These are phyloP conservation scores for Phytophthora megakarya DNA, from an alignment of 352 stramenopile species.

Conservation along the genomic window DNA sequence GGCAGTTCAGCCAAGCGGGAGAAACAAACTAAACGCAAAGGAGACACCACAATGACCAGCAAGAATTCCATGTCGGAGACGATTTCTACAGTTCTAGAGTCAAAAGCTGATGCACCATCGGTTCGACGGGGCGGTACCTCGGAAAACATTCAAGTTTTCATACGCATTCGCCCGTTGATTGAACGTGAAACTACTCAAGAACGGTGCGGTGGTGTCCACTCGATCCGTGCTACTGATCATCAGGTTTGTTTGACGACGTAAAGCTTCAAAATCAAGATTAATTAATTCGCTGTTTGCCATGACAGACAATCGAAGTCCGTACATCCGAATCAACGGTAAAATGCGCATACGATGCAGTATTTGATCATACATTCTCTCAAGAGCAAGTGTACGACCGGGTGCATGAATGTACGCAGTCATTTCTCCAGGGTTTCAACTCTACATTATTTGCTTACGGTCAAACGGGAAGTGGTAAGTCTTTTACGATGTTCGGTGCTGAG, in stretches of 20 bases:
- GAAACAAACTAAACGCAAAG: constrained; percentile 1
- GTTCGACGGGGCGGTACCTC: constrained; percentile 39
- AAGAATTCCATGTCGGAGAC: constrained; percentile 16
- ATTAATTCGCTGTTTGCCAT: background rate
- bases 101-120: constrained; percentile 5
- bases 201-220: constrained; percentile 34
- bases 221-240: constrained; percentile 48
- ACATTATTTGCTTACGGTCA: constrained; percentile 88
- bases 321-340: constrained; percentile 74
- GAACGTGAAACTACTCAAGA: constrained; percentile 59
- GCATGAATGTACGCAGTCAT: constrained; percentile 75
- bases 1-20: constrained; percentile 7
- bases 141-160: constrained; percentile 86
- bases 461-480: constrained; percentile 86
- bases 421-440: constrained; percentile 84
- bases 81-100: background rate
- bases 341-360: constrained; percentile 83
- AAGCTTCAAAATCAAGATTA: background rate
- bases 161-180: constrained; percentile 82
- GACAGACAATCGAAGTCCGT: constrained; percentile 79
- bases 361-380: constrained; percentile 71
- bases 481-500: constrained; percentile 88
- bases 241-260: constrained; percentile 36
- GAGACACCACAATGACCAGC: constrained; percentile 9
- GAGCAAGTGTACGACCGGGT: constrained; percentile 85